Base-by-base conservation (phyloP, 2,329 filamentous ascomycete species). In the Trichoderma semiorbis region DNA sequence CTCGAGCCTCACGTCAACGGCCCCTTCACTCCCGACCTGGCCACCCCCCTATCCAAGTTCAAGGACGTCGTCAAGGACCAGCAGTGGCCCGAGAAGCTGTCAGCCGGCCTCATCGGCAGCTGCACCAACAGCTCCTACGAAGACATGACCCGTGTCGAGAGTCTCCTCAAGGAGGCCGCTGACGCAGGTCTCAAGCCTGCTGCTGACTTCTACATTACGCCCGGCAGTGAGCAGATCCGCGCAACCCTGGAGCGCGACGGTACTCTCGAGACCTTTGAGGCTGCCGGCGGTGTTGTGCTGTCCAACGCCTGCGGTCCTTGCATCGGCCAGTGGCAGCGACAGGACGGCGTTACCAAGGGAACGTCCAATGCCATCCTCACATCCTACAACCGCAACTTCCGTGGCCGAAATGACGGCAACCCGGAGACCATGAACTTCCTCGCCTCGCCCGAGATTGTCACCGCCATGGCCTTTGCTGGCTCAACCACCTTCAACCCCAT, bases 41-140 rank as follows among this genome's bases (percentile, higher is more conserved):
- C 95, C 4, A 98, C 94, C 0, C 95, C 96, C 5, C 84, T 99
- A 69, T 98, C 95, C 63, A 88, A 91, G 79, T 99, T 99, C 85
- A 94, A 94, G 79, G 88, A 93, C 72, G 91, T 92, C 2, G 93
- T 98, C 26, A 87, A 92, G 82, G 87, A 92, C 77, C 94, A 98
- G 81, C 85, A 92, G 65, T 99, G 96, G 96, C 96, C 96, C 2
- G 89, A 93, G 79, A 94, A 91, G 74, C 92, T 99, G 73, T 96
- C 94, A 14, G 95, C 96, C 30, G 95, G 95, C 66, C 88, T 99
- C 69, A 99, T 99, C 79, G 96, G 96, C 73, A 97, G 94, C 84
- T 99, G 96, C 86, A 99, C 96, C 65, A 99, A 99, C 87, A 97
- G 93, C 81, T 98, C 96, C 2, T 99, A 98, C 81, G 92, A 98